Percentiles rank a stretch among this genome's conserved stretches.
Evolutionary conservation across 1,139 yeast species (phyloP).

Genomic region (Suhomyces guaymorum): DNA sequence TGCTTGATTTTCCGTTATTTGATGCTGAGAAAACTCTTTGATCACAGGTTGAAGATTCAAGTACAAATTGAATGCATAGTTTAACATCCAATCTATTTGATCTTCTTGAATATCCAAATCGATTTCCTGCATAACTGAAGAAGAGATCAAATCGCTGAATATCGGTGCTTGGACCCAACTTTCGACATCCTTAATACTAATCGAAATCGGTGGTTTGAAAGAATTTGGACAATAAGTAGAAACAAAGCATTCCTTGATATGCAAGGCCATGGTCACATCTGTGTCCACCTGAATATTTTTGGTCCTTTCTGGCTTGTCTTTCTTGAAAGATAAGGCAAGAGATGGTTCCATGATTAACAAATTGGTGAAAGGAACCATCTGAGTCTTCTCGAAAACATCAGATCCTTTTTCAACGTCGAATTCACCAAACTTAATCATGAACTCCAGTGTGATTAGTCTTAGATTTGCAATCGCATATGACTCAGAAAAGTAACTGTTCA

Average conservation of each 20-base stretch:
- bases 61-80: slow-evolving; percentile 25
- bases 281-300: slow-evolving; percentile 4
- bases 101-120: slow-evolving; percentile 34
- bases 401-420: slow-evolving; percentile 19
- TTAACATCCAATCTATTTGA: slow-evolving; percentile 40
- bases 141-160: slow-evolving; percentile 27
- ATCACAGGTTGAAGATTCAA: slow-evolving; percentile 25
- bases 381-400: slow-evolving; percentile 20
- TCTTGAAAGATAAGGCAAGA: slow-evolving; percentile 28
- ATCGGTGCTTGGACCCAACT: slow-evolving; percentile 44
- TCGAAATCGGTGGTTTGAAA: slow-evolving; percentile 24
- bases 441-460: slow-evolving; percentile 52
- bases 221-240: slow-evolving; percentile 27
- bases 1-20: slow-evolving; percentile 20
- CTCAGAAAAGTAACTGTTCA: slow-evolving; percentile 39
- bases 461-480: slow-evolving; percentile 43
- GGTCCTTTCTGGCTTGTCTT: slow-evolving; percentile 10
- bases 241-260: slow-evolving; percentile 29
- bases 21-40: slow-evolving; percentile 19
- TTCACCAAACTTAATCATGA: slow-evolving; percentile 50
- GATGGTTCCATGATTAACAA: slow-evolving; percentile 41
- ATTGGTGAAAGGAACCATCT: slow-evolving; percentile 25
- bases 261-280: slow-evolving; percentile 31
- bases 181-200: slow-evolving; percentile 33
- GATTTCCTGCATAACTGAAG: slow-evolving; percentile 35